Conservation (phyloP, 441 rosid genomes). For the Manihot esculenta region DNA sequence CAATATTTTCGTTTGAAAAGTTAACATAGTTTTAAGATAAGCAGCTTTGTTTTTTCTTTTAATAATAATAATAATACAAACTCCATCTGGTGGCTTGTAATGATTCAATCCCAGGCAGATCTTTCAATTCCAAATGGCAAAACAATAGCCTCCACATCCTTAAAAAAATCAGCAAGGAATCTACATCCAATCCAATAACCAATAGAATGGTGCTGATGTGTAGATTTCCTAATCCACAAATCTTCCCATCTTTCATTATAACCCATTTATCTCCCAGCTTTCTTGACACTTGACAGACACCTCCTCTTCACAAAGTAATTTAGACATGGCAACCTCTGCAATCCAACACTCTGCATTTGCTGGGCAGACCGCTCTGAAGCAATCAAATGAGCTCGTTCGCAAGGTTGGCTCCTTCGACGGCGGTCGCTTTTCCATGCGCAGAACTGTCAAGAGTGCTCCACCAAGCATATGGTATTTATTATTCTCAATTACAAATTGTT, state of each 20-base stretch:
- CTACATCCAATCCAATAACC: slow-evolving; percentile 35
- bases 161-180: slow-evolving; percentile 35
- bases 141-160: slow-evolving; percentile 12
- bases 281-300: no score
- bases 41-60: no score
- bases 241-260: slow-evolving; percentile 36
- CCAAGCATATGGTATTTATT: slow-evolving; percentile 73
- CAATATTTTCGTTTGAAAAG: no score
- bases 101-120: slow-evolving; percentile 20
- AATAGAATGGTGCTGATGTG: slow-evolving; percentile 51
- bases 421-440: slow-evolving; percentile 69
- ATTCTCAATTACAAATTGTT: background rate
- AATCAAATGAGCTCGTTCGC: slow-evolving; percentile 54
- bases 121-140: slow-evolving; percentile 37
- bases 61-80: no score
- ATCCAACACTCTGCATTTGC: slow-evolving; percentile 66
- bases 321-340: slow-evolving; percentile 61
- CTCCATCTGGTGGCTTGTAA: no score
- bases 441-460: slow-evolving; percentile 80
- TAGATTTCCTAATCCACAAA: slow-evolving; percentile 51
- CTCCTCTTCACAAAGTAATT: background rate
- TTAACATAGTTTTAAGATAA: no score
- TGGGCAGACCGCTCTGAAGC: slow-evolving; percentile 59
- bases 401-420: slow-evolving; percentile 51
- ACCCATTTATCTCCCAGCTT: slow-evolving; percentile 2